These are phyloP conservation scores for Paramecium sonneborni DNA, from an alignment of 73 alveolate species.

Conservation along the genomic window DNA sequence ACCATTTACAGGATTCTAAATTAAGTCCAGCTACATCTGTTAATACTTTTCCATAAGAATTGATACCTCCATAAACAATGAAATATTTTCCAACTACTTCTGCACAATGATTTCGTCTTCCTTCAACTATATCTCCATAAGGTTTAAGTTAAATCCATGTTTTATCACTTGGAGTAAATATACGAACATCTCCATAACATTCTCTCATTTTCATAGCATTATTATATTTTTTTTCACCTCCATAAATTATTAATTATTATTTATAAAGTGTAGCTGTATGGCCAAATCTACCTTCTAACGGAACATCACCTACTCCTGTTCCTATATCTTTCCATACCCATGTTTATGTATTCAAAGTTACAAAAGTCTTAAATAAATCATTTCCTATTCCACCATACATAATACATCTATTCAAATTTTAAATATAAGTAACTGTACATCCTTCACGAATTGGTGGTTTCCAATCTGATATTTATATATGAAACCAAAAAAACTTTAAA, in stretches of 20 bases:
- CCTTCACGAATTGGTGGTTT: constrained; percentile 64
- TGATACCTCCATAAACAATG: constrained; percentile 60
- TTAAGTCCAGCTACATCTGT: constrained; percentile 41
- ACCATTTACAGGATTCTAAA: constrained; percentile 67
- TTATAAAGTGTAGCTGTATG: constrained; percentile 59
- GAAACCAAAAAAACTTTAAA: constrained; percentile 65
- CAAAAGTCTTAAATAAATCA: constrained; percentile 59
- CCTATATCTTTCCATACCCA: constrained; percentile 66
- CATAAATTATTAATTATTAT: constrained; percentile 50
- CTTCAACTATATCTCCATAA: constrained; percentile 63
- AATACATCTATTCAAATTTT: constrained; percentile 20
- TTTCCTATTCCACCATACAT: constrained; percentile 68
- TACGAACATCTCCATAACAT: constrained; percentile 56
- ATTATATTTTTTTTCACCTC: constrained; percentile 65
- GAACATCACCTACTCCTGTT: constrained; percentile 53
- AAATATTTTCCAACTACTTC: constrained; percentile 42
- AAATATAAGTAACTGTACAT: constrained; percentile 53
- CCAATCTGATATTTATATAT: constrained; percentile 54
- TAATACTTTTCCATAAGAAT: constrained; percentile 44
- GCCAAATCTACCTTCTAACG: constrained; percentile 63
- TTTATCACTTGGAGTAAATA: constrained; percentile 25
- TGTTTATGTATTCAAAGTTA: constrained; percentile 29
- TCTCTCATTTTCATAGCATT: constrained; percentile 58
- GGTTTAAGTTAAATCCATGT: constrained; percentile 45
- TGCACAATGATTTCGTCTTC: constrained; percentile 63